Base-by-base conservation (phyloP, 345 rosid species). In the Euclidium syriacum region DNA sequence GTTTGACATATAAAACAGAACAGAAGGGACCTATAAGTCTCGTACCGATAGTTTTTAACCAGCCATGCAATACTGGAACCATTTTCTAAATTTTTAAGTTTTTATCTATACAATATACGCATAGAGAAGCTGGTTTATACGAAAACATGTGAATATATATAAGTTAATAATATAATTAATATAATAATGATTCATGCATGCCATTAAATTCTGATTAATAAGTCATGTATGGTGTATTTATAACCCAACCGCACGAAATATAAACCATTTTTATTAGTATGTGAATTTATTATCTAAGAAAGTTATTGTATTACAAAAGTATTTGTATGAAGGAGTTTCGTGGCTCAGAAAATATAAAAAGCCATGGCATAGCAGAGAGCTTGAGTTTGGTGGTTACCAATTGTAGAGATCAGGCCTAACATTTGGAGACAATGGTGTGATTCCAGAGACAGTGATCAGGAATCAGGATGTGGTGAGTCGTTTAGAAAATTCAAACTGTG, bases 121-220 rank as follows among this genome's bases (percentile, higher is more conserved):
- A 5, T 7, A 33, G 43, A 33, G 7, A 60, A 16, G 42, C 14
- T 30, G 57, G 44, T 15, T 41, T 33, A 19, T 33, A 33, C 19
- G 41, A 52, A 52, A 52, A 18, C 10, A 18, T 33, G 33, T 1
- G 42, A 11, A 32, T 4, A 20, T 7, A 32, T 4, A 20, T 7
- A 32, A 32, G 16, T 6, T 33, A 10, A 50, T 16, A 11, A 8
- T 5, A 51, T 30, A 10, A 16, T 16, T 17, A 26, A 14, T 14
- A 24, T 25, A 52, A 17, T n/a, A n/a, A n/a, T n/a, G n/a, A n/a
- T n/a, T 10, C 40, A 18, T 52, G 57, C 57, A 52, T 52, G 58
- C 16, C 11, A 52, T 10, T 15, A 7, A 16, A 15, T 8, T 25
- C 18, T 15, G 7, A 4, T 29, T 29, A 29, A 5, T 0, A 29